Base-by-base conservation (phyloP, 257 asterid genomes). In the Coffea canephora region DNA sequence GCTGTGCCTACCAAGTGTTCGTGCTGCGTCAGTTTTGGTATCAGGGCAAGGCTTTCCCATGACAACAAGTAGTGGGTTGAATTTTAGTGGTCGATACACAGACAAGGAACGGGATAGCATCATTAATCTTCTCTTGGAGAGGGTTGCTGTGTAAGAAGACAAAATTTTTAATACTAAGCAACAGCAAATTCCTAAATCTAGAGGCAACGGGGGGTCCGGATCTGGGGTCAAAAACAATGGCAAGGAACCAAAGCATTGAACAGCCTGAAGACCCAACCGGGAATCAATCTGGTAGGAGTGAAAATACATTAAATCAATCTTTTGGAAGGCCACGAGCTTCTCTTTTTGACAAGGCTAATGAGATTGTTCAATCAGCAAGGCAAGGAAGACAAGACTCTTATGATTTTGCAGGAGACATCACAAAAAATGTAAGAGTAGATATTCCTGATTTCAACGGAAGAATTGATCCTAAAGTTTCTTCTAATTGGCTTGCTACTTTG, bases 261-360 rank as follows among this genome's bases (percentile, higher is more conserved):
- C 0, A 8, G 2, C 0, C 1, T 2, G 10, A 34, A 67, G 3
- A 14, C 1, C 1, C 8, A 67, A 8, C 43, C 18, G 2, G 0
- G 0, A 13, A 7, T 0, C 71, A 67, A 67, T 5, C 21, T 12
- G 3, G 1, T 1, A 34, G 71, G 11, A 19, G 6, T 65, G 43
- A 0, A 9, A 16, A 3, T n/a, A 8, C 3, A 8, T 15, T 3
- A 0, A 27, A 13, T 67, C 46, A 31, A 36, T 5, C 15, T 4
- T 23, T 57, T 57, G n/a, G 18, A 8, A 57, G 10, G 46, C 71
- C 6, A 67, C 7, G 5, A 67, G 46, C 46, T 67, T 67, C 71
- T 67, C 71, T 67, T 31, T 4, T 13, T 9, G 71, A 31, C 2
- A 31, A 15, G 8, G 71, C 21, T 14, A 34, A 25, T 18, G 19